Conservation (phyloP, 2,329 filamentous ascomycete species). For the Mycosphaerella arachidis region DNA sequence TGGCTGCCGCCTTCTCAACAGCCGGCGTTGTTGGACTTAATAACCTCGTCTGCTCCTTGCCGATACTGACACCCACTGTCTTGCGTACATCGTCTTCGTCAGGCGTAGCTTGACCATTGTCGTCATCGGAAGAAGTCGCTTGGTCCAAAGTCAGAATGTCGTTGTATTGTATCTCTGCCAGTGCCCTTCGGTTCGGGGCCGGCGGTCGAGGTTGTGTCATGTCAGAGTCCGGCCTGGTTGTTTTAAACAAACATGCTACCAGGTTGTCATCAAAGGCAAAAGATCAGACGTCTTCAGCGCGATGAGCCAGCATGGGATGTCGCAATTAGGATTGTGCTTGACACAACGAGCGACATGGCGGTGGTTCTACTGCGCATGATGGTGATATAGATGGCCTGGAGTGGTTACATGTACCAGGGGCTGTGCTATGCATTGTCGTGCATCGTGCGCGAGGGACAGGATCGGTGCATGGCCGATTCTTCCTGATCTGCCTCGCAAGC, state of each 20-base stretch:
- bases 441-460: not conserved
- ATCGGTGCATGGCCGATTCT: not conserved
- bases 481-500: not conserved
- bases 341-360: not conserved
- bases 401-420: not conserved
- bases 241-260: not conserved
- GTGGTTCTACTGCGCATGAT: not conserved
- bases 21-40: slow-evolving; percentile 55
- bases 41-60: slow-evolving; percentile 53
- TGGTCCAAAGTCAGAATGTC: slow-evolving; percentile 34
- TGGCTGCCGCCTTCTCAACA: slow-evolving; percentile 54
- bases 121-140: slow-evolving; percentile 44
- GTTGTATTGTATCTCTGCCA: slow-evolving; percentile 41
- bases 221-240: not conserved
- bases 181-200: slow-evolving; percentile 30
- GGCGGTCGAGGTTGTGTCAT: not conserved
- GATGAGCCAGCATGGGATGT: not conserved
- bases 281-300: not conserved
- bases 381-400: not conserved
- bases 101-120: slow-evolving; percentile 30
- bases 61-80: slow-evolving; percentile 57
- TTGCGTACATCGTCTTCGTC: slow-evolving; percentile 38
- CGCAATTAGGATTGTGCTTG: not conserved
- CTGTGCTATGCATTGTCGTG: not conserved
- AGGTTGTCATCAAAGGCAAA: not conserved